Base-by-base conservation (phyloP, 768 basidiomycete species). In the Boletus fagicola region DNA sequence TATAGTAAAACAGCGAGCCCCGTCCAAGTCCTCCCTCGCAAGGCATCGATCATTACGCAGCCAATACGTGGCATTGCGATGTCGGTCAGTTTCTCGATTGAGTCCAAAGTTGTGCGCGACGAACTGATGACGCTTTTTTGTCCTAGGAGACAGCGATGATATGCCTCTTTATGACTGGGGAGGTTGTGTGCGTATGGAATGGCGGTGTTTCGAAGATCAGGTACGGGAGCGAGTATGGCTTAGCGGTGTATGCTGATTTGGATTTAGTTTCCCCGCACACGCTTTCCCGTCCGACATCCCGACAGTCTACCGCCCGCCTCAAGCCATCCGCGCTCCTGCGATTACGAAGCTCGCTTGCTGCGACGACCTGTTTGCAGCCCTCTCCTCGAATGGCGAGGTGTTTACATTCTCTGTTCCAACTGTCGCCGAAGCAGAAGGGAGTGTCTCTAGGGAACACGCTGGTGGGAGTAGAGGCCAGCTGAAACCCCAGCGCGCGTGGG, bases 401-500 rank as follows among this genome's bases (percentile, higher is more conserved):
- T 98, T 92, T 69, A 90, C 87, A 0, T 97, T 95, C 66, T 75
- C 79, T 4, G 71, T 83, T 1, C 77, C 78, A 0, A 61, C 69
- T 11, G 68, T 77, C 39, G 53, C 70, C 18, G 74, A 76, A 24
- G 62, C 66, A 20, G 67, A 67, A 35, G 67, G 57, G 10, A 30
- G 58, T 7, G 46, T 44, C 15, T 4, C 59, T 16, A 51, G 53
- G 4, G 49, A 45, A 24, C 64, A 56, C 20, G 50, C 38, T 4
- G 33, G 65, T 26, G 64, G 48, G 58, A 70, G 71, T 46, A 75
- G 72, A 60, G 75, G 73, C 18, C 74, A 65, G 24, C 65, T 62
- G 51, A 89, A 88, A 63, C 94, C 96, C 0, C 92, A 95, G 69
- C 84, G 92, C 26, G 85, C 92, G 8, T 98, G 95, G 96, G 89